phyloP scores from a whole-genome alignment of 305 asterid genomes.

The Fraxinus floribunda region DNA sequence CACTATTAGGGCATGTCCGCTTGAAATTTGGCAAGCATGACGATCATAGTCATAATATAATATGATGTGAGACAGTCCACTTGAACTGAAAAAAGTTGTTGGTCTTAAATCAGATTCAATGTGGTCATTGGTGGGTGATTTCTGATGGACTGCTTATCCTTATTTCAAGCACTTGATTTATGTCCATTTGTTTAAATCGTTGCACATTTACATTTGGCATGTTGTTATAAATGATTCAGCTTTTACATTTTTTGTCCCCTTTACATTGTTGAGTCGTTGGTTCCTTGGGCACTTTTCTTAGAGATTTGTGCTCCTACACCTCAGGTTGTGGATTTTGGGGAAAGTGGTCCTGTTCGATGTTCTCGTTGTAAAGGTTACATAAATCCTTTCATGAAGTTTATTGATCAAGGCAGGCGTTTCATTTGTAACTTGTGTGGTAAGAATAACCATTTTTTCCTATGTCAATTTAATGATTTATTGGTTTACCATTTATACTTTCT shows the following conservation, averaged over 20 bases:
- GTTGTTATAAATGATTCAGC: neutral
- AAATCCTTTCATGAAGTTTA: conserved; percentile 93
- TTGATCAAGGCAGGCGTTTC: conserved; percentile 91
- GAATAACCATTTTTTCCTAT: conserved; percentile 23
- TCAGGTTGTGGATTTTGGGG: conserved; percentile 98
- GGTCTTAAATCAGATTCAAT: neutral
- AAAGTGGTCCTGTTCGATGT: conserved; percentile 97
- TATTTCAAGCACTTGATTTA: neutral
- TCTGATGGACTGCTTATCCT: neutral
- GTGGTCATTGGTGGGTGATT: neutral
- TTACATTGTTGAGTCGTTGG: neutral
- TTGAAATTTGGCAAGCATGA: conserved; percentile 3
- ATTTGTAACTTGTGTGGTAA: conserved; percentile 96
- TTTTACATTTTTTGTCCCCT: neutral
- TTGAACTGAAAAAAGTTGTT: neutral
- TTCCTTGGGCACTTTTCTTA: neutral
- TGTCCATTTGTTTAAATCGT: neutral
- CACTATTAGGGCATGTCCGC: neutral
- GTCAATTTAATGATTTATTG: neutral
- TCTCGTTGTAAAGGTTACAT: conserved; percentile 98
- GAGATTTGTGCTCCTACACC: neutral
- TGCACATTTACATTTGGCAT: neutral
- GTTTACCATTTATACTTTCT: neutral
- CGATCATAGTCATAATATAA: neutral
- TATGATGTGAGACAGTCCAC: neutral